Evolutionary conservation across 768 basidiomycete species (phyloP).

Genomic region (Chalciporus pseudorubinellus): DNA sequence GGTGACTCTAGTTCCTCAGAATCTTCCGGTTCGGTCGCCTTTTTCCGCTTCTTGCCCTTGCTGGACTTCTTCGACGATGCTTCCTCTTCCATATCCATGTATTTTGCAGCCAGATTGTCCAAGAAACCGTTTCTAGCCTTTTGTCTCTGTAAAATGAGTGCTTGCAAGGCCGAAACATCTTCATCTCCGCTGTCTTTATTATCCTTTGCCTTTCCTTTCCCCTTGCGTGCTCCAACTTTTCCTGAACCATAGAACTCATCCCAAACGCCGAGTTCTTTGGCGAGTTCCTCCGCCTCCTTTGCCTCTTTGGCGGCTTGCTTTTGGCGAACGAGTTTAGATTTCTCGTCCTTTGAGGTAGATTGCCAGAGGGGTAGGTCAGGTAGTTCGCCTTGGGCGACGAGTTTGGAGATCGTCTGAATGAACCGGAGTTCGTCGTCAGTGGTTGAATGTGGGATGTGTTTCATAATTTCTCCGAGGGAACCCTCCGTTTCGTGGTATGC

Average conservation of each 20-base stretch:
- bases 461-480: conserved; percentile 78
- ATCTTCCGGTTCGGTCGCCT: conserved; percentile 32
- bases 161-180: conserved; percentile 70
- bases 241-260: conserved; percentile 88
- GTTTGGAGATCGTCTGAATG: conserved; percentile 59
- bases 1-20: conserved; percentile 40
- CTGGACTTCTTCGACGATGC: conserved; percentile 37
- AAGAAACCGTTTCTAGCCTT: conserved; percentile 71
- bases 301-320: conserved; percentile 80
- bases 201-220: conserved; percentile 49
- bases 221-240: conserved; percentile 58
- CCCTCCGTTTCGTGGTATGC: conserved; percentile 76
- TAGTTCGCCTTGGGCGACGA: conserved; percentile 64
- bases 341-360: conserved; percentile 72
- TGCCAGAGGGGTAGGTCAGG: conserved; percentile 61
- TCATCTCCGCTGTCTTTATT: conserved; percentile 42
- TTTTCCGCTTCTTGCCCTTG: conserved; percentile 55
- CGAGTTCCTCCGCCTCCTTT: conserved; percentile 76
- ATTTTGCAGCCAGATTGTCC: conserved; percentile 73
- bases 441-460: conserved; percentile 81
- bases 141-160: conserved; percentile 77
- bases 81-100: conserved; percentile 46
- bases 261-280: conserved; percentile 90
- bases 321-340: conserved; percentile 68
- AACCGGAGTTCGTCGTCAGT: conserved; percentile 85